A percentile compares a stretch with the other conserved stretches of the same genome.
Evolutionary conservation across 176 grass and related monocot genomes (phyloP).

Genomic region (Carex cristatella): DNA sequence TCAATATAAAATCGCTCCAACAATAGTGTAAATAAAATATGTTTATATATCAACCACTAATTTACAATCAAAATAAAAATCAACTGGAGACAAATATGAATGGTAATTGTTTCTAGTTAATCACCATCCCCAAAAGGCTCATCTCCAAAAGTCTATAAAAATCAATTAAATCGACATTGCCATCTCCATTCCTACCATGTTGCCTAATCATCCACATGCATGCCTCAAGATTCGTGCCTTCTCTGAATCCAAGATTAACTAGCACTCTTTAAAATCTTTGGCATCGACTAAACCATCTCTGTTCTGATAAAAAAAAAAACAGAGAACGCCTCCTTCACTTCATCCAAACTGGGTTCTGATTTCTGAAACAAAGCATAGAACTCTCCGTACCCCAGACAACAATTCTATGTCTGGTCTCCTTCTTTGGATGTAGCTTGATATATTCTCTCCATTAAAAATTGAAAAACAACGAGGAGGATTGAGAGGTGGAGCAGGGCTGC

Average conservation of each 20-base stretch:
- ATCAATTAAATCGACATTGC: conserved; percentile 27
- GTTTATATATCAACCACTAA: neutral
- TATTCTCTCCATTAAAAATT: neutral
- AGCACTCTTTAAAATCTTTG: conserved; percentile 45
- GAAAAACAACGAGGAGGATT: no score
- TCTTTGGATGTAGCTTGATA: neutral
- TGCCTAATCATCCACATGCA: conserved; percentile 50
- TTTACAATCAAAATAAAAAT: neutral
- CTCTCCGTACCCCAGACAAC: conserved; percentile 27
- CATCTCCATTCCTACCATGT: conserved; percentile 26
- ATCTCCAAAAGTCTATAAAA: conserved; percentile 31
- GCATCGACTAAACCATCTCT: conserved; percentile 59
- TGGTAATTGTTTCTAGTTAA: neutral
- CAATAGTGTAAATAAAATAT: neutral
- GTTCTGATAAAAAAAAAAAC: conserved; percentile 47
- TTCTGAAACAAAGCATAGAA: conserved; percentile 44
- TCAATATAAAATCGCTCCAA: neutral
- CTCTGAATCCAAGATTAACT: conserved; percentile 33
- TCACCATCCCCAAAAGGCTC: conserved; percentile 13
- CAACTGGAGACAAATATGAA: neutral
- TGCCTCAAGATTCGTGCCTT: conserved; percentile 26
- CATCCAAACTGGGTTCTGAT: conserved; percentile 71
- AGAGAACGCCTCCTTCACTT: conserved; percentile 54
- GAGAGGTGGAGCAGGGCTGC: no score
- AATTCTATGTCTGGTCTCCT: neutral